Conservation (phyloP, 106 monocot genomes). For the Triglochin maritima region DNA sequence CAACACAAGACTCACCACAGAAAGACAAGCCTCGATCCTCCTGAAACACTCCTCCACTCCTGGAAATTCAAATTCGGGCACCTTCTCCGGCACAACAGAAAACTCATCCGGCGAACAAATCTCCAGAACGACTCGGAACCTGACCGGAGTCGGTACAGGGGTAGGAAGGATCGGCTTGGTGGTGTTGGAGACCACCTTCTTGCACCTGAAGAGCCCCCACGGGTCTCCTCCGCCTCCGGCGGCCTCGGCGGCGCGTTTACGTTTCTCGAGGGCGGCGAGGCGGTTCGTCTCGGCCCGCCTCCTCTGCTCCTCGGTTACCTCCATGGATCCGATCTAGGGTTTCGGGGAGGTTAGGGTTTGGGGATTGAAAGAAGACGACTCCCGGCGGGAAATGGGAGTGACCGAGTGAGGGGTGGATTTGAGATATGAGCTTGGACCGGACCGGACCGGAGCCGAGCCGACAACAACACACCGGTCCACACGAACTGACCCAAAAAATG, state of each 20-base stretch:
- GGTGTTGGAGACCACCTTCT: constrained; percentile 13
- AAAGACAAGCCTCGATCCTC: constrained; percentile 35
- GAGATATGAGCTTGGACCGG: too few species aligned
- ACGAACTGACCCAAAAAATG: too few species aligned
- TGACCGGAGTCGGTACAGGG: constrained; percentile 17
- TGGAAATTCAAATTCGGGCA: constrained; percentile 38
- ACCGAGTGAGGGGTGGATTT: too few species aligned
- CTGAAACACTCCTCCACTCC: constrained; percentile 50
- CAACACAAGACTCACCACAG: constrained; percentile 22
- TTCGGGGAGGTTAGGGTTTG: constrained; percentile 1
- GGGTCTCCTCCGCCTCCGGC: constrained; percentile 1
- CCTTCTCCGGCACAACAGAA: constrained; percentile 46
- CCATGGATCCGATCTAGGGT: constrained; percentile 22
- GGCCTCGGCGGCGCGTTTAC: constrained; percentile 29
- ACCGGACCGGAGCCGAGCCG: too few species aligned
- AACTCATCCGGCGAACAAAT: constrained; percentile 79
- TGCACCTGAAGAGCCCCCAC: constrained; percentile 65
- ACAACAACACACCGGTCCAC: too few species aligned
- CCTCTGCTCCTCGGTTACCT: constrained; percentile 91
- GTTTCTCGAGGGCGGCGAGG: constrained; percentile 86
- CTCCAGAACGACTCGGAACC: constrained; percentile 49
- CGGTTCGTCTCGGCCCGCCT: constrained; percentile 78
- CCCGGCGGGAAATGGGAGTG: too few species aligned
- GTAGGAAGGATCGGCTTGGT: neutral
- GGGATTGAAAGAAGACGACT: too few species aligned